phyloP scores from a whole-genome alignment of 345 rosid genomes.

The Eucalyptus microcorys region DNA sequence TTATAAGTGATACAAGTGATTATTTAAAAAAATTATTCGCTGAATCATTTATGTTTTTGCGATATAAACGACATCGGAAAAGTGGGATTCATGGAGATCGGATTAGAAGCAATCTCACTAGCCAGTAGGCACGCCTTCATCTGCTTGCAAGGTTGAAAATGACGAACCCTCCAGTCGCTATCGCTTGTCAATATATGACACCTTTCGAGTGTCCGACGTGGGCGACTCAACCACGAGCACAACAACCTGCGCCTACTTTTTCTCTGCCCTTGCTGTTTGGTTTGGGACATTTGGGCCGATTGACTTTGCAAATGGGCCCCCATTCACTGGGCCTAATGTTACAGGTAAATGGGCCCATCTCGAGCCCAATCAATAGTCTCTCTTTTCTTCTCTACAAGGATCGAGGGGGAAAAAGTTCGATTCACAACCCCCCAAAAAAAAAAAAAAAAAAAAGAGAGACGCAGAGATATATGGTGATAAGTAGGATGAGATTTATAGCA shows the following conservation, averaged over 20 bases:
- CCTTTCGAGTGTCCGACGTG: not conserved
- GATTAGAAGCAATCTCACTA: not conserved
- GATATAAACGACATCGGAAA: not conserved
- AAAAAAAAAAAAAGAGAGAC: not conserved
- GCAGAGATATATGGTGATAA: fast-evolving
- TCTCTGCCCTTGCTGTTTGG: not conserved
- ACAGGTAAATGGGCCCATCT: not conserved
- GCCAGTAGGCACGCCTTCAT: not conserved
- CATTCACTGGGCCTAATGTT: not conserved
- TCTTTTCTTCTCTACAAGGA: not conserved
- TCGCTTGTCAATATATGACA: not conserved
- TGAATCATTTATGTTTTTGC: not conserved
- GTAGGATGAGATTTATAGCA: not conserved
- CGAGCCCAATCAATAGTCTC: not conserved
- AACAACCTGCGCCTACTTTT: not conserved
- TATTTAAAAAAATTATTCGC: fast-evolving
- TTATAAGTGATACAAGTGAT: not conserved
- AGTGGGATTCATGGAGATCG: not conserved
- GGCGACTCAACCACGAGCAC: not conserved
- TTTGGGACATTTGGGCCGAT: not conserved
- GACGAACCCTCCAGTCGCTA: not conserved
- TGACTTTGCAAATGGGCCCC: not conserved
- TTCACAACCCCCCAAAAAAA: too few species aligned
- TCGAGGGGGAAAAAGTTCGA: not conserved
- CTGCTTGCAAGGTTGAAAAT: not conserved